A percentile compares a stretch with the other conserved stretches of the same genome.
These are phyloP conservation scores for Carex arenaria DNA, from an alignment of 202 grass and related monocot species.

Conservation along the genomic window DNA sequence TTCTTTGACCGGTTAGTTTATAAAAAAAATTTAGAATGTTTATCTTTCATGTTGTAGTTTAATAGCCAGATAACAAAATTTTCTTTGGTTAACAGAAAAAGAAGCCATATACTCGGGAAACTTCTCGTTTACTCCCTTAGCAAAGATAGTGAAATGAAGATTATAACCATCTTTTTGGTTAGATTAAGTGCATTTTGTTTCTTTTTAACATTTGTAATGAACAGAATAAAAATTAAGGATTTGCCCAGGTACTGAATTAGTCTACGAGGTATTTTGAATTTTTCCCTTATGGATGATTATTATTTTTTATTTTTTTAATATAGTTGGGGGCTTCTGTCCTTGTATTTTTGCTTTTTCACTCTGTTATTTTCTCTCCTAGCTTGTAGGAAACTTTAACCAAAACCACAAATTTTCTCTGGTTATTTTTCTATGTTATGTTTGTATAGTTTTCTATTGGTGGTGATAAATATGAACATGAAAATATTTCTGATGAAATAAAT, in stretches of 20 bases:
- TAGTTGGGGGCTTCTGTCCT: background rate
- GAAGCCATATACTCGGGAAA: conserved; percentile 87
- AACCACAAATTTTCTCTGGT: background rate
- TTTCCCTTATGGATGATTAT: background rate
- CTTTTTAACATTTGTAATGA: background rate
- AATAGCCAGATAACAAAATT: conserved; percentile 3
- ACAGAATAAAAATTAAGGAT: background rate
- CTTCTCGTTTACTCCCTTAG: conserved; percentile 73
- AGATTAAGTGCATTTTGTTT: conserved; percentile 2
- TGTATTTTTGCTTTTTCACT: background rate
- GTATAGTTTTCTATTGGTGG: background rate
- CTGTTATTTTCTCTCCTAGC: background rate
- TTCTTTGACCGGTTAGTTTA: conserved; percentile 67
- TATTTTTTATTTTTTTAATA: background rate
- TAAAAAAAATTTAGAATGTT: conserved; percentile 6
- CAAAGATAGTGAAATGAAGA: conserved; percentile 24
- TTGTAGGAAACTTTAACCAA: background rate
- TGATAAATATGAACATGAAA: background rate
- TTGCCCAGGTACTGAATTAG: background rate
- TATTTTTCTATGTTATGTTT: background rate
- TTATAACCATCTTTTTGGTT: background rate
- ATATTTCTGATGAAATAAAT: background rate
- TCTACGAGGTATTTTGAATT: background rate
- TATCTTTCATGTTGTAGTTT: conserved; percentile 13
- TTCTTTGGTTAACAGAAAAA: conserved; percentile 44